Percentiles rank a stretch among this genome's conserved stretches.
phyloP scores from a whole-genome alignment of 441 rosid species.

The Breynia disticha region DNA sequence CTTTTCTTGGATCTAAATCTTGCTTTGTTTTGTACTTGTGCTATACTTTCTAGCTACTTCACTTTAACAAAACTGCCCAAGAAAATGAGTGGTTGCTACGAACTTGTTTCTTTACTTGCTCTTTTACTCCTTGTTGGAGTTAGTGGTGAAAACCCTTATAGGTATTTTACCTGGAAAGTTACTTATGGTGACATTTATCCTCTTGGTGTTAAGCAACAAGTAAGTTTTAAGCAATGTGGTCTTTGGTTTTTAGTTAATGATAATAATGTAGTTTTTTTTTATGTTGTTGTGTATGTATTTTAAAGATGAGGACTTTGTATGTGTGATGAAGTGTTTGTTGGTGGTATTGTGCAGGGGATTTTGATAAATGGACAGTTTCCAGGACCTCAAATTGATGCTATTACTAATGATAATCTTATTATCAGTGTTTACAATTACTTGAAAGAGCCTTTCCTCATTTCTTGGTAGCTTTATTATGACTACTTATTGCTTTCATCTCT shows the following conservation, averaged over 20 bases:
- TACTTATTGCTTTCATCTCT: conserved; percentile 32
- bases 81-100: neutral
- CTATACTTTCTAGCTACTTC: too few species aligned
- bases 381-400: conserved; percentile 78
- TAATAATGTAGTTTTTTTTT: too few species aligned
- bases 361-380: conserved; percentile 87
- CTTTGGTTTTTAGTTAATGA: too few species aligned
- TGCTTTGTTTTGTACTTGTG: too few species aligned
- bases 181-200: conserved; percentile 80
- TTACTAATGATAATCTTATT: conserved; percentile 82
- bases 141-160: conserved; percentile 66
- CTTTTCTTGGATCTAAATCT: too few species aligned
- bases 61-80: neutral
- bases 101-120: conserved; percentile 20
- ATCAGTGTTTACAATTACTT: conserved; percentile 57
- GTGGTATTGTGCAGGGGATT: conserved; percentile 54
- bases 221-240: conserved; percentile 9
- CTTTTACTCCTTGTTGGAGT: conserved; percentile 34
- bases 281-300: neutral
- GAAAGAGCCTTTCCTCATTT: conserved; percentile 26
- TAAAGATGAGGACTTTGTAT: conserved; percentile 10
- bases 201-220: conserved; percentile 79
- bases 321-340: neutral
- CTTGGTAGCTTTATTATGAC: conserved; percentile 28
- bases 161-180: conserved; percentile 76